phyloP scores from a whole-genome alignment of 306 rosid genomes.

The Prosopis cineraria region DNA sequence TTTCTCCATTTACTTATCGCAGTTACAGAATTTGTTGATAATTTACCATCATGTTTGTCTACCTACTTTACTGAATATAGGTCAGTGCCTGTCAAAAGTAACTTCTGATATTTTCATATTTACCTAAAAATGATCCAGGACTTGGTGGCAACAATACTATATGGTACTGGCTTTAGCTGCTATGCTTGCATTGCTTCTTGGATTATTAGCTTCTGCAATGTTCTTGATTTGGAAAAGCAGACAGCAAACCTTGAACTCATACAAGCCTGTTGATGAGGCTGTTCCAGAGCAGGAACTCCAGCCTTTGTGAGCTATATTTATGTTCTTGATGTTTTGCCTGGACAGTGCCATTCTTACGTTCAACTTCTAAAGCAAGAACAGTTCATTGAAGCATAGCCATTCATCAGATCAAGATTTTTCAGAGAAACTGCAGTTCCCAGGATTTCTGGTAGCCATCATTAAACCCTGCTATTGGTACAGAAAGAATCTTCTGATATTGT shows the following conservation, averaged over 20 bases:
- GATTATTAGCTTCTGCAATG: constrained; percentile 53
- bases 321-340: constrained; percentile 34
- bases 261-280: constrained; percentile 70
- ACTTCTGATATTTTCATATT: constrained; percentile 26
- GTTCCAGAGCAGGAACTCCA: constrained; percentile 90
- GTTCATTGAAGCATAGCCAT: constrained; percentile 28
- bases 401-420: constrained; percentile 45
- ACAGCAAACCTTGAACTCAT: constrained; percentile 49
- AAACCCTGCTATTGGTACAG: constrained; percentile 37
- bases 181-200: constrained; percentile 50
- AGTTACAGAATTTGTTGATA: not conserved
- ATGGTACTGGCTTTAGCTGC: constrained; percentile 47
- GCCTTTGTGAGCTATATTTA: constrained; percentile 56
- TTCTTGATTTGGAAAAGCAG: constrained; percentile 69
- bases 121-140: constrained; percentile 54
- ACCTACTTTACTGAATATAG: not conserved
- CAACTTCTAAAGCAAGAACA: constrained; percentile 32
- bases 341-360: constrained; percentile 37
- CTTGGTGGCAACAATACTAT: constrained; percentile 59
- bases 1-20: not conserved
- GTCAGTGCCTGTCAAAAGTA: constrained; percentile 6
- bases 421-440: constrained; percentile 31
- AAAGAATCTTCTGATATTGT: constrained; percentile 36
- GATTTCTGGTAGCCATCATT: constrained; percentile 20
- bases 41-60: not conserved